Evolutionary conservation across 2,329 filamentous ascomycete genomes (phyloP), one percentile per base, ranked within the genome.

Genomic region (Scedosporium apiospermum): DNA sequence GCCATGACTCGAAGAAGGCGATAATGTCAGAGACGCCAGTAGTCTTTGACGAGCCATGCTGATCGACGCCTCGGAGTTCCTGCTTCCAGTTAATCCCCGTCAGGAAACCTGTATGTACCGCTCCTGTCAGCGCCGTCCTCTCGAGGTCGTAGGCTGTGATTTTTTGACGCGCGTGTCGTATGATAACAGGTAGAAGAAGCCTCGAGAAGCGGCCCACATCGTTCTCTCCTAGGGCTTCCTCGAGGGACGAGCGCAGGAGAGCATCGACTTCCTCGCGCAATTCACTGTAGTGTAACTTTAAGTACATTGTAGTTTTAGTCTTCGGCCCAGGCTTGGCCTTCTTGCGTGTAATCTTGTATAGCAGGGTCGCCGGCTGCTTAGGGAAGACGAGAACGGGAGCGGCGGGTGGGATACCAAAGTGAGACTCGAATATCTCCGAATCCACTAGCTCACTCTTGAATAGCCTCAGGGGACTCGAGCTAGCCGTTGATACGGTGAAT

Each of bases 401-500:
- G 67, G 73, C 75, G 6, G 84, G 77, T 2, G 80, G 72, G 5
- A 62, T 49, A 0, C 85, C 83, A 66, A 85, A 88, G 18, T 83
- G 76, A 0, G 89, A 83, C 14, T 84, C 80, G 65, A 90, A 93
- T 0, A 87, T 75, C 1, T 88, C 84, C 0, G 90, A 93, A 4
- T 83, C 84, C 12, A 88, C 74, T 0, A 99, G 82, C 61, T 85
- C 81, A 66, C 90, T 90, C 62, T 83, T 83, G 57, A 89, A 80
- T 6, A 99, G 77, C 3, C 89, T 83, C 9, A 98, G 73, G 0
- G 95, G 95, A 34, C 88, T 87, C 26, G 83, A 73, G 63, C 82
- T 90, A 1, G 91, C 88, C 0, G 93, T 92, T 12, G 91, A 92
- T 61, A 99, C 88, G 14, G 90, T 96, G 72, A 99, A 99, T 9